Conservation (phyloP, 805 yeast species). For the Cyberlindnera saturnus region DNA sequence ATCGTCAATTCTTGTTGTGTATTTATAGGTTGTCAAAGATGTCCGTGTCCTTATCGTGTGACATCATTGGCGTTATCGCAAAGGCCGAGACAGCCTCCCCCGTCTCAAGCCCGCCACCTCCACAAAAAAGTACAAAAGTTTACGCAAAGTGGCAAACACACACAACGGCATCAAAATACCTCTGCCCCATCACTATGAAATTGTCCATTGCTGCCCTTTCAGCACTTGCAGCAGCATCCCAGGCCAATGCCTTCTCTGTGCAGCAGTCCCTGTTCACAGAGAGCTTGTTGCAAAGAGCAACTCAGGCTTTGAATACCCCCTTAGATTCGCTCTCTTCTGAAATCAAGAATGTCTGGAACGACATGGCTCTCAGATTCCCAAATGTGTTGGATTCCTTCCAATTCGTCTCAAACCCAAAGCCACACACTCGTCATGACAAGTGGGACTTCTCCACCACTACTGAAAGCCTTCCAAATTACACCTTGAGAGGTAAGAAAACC, state of each 20-base stretch:
- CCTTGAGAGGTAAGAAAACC: conserved; percentile 51
- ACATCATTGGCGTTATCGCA: too few species aligned
- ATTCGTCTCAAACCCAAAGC: conserved; percentile 45
- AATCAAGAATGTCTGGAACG: conserved; percentile 52
- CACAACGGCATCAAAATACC: background rate
- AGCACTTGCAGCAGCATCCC: conserved; percentile 11
- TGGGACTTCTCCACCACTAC: conserved; percentile 37
- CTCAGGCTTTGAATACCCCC: conserved; percentile 46
- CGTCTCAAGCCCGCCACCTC: background rate
- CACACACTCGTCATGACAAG: conserved; percentile 22
- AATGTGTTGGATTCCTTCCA: conserved; percentile 43
- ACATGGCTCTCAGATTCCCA: conserved; percentile 57
- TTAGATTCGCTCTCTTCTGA: conserved; percentile 42
- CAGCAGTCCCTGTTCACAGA: conserved; percentile 27
- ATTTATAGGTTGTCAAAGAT: too few species aligned
- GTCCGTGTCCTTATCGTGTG: too few species aligned
- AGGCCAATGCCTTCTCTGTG: conserved; percentile 25
- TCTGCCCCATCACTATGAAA: conserved; percentile 4
- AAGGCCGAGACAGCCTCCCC: too few species aligned
- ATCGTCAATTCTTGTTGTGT: too few species aligned
- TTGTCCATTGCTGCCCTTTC: conserved; percentile 16
- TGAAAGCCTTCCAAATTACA: conserved; percentile 39
- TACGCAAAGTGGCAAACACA: background rate
- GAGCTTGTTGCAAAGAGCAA: conserved; percentile 40
- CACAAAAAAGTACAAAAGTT: background rate